Evolutionary conservation across 2,329 filamentous ascomycete genomes (phyloP).

Genomic region (Ascochyta rabiei): DNA sequence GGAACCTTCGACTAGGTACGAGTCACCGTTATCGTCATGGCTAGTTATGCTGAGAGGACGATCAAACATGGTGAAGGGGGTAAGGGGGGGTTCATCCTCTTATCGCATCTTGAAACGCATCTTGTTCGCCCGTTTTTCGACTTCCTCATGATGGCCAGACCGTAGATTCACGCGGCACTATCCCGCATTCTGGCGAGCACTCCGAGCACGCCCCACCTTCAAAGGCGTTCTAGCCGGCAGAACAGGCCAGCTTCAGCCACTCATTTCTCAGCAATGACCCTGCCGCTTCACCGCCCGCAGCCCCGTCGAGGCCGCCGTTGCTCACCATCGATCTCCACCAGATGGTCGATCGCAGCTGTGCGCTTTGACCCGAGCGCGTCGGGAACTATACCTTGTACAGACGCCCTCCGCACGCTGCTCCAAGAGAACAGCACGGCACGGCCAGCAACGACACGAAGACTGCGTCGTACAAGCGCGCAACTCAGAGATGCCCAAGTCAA

Average conservation of each 20-base stretch:
- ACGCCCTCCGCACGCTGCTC: conserved; percentile 20
- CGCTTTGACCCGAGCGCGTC: conserved; percentile 16
- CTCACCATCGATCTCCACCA: conserved; percentile 31
- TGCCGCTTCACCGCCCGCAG: conserved; percentile 29
- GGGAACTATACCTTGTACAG: conserved; percentile 23
- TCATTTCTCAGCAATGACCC: conserved; percentile 12
- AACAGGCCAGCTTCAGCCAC: conserved; percentile 27
- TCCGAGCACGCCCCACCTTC: conserved; percentile 30
- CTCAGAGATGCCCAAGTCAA: conserved; percentile 11
- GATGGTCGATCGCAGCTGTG: conserved; percentile 32
- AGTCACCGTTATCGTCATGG: background rate
- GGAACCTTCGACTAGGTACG: background rate
- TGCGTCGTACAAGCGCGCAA: conserved; percentile 26
- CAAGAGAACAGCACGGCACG: conserved; percentile 23
- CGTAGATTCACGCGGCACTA: conserved; percentile 20
- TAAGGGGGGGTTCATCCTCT: background rate
- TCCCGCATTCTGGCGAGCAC: conserved; percentile 27
- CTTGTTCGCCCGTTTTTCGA: conserved; percentile 15
- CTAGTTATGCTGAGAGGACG: background rate
- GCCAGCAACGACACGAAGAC: conserved; percentile 15
- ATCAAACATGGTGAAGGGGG: conserved; percentile 14
- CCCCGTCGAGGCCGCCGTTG: conserved; percentile 15
- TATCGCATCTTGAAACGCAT: conserved; percentile 28
- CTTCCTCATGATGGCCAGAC: conserved; percentile 28
- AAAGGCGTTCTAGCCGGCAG: conserved; percentile 35